Base-by-base conservation (phyloP, 108 stramenopile genomes). In the Nitzschia sp. region DNA sequence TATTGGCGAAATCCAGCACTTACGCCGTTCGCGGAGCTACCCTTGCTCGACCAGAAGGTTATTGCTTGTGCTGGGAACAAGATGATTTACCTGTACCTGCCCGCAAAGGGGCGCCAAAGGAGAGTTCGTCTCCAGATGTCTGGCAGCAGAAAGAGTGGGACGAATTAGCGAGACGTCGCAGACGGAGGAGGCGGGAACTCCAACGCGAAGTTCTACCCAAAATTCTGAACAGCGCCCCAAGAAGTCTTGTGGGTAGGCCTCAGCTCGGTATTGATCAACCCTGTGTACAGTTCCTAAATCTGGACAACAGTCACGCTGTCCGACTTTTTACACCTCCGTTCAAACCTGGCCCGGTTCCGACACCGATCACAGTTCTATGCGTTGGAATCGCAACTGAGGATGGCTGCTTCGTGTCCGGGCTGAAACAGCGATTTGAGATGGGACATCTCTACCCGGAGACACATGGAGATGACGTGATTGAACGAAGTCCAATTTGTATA, bases 351-450 rank as follows among this genome's bases (percentile, higher is more conserved):
- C 78, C 87, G 21, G 51, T 86, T 1, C n/a, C 42, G 13, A 81
- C 72, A 8, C 94, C 91, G 4, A 67, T 95, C 5, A 95, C 94
- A 0, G 58, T 92, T 34, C 86, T 95, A 53, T 68, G 83, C 23
- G 85, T 95, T 1, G 94, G 78, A 0, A 89, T 95, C 65, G 83
- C 91, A 1, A 92, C 89, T 0, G 94, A 95, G 72, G 94, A 95
- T 75, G 94, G 91, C 15, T 92, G 90, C 47, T 95, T 95, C 63
- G 58, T 92, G 46, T 91, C 89, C 2, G 91, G 94, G 32, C 71
- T 88, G 27, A 70, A 68, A 21, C 60, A 72, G 18, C 64, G 86
- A 11, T 89, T 88, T 69, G 94, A 92, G 66, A 65, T 92, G n/a
- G 94, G 90, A 23, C 92, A 93, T 71, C 65, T 82, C 64, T 80